phyloP scores from a whole-genome alignment of 768 basidiomycete genomes.

The Mycena albidolilacea region DNA sequence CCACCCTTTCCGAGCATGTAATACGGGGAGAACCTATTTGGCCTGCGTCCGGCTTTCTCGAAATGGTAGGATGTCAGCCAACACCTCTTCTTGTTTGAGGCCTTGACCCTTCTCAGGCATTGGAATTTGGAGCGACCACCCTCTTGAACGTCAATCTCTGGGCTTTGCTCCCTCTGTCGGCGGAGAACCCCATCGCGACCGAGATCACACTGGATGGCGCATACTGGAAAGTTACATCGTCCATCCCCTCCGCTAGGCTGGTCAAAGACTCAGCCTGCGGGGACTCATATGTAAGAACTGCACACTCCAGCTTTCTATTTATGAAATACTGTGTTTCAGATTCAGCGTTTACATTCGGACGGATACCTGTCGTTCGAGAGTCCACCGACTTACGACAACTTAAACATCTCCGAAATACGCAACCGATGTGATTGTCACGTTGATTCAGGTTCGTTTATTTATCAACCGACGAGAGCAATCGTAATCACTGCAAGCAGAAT shows the following conservation, averaged over 20 bases:
- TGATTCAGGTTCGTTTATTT: constrained; percentile 14
- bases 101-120: constrained; percentile 47
- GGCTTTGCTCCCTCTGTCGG: constrained; percentile 14
- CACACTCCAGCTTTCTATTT: neutral
- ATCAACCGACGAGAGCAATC: neutral
- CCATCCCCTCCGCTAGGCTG: neutral
- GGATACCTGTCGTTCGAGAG: constrained; percentile 20
- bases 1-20: constrained; percentile 60
- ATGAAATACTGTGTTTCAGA: neutral
- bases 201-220: constrained; percentile 15
- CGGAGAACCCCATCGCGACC: constrained; percentile 13
- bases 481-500: neutral
- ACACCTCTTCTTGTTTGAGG: neutral
- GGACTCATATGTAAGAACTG: neutral
- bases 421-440: constrained; percentile 10
- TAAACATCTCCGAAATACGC: constrained; percentile 21
- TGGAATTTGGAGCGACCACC: constrained; percentile 49
- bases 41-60: constrained; percentile 62
- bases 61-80: constrained; percentile 48
- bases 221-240: constrained; percentile 32
- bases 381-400: neutral
- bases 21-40: constrained; percentile 62
- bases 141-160: constrained; percentile 21
- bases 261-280: neutral
- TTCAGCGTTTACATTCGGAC: constrained; percentile 10